Evolutionary conservation across 352 stramenopile species (phyloP).

Genomic region (Thalassiosira hispida): DNA sequence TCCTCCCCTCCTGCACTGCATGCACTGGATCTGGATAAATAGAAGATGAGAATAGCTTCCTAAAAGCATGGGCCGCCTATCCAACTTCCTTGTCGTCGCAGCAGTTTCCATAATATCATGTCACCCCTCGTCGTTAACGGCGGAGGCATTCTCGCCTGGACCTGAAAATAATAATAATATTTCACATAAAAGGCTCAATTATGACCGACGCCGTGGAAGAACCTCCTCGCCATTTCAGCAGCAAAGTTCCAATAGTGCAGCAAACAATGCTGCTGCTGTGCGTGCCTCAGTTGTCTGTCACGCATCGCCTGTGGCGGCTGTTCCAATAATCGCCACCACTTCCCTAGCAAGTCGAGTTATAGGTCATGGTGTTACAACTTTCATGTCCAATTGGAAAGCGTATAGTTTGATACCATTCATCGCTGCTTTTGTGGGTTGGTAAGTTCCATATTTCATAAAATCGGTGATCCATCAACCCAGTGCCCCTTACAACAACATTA

Average conservation of each 20-base stretch:
- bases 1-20: too few relatives aligned
- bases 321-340: slow-evolving; percentile 26
- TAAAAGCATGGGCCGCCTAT: slow-evolving; percentile 14
- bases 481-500: background rate
- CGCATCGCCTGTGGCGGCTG: background rate
- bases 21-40: too few relatives aligned
- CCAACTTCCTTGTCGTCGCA: background rate
- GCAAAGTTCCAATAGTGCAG: background rate
- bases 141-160: slow-evolving; percentile 9
- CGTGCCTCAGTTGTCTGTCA: background rate
- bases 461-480: background rate
- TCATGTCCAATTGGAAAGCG: slow-evolving; percentile 58
- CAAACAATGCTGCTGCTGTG: background rate
- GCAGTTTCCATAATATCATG: background rate
- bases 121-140: background rate
- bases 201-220: background rate
- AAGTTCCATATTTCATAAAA: background rate
- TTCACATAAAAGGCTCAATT: background rate
- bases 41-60: too few relatives aligned
- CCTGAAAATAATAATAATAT: slow-evolving; percentile 1
- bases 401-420: slow-evolving; percentile 57
- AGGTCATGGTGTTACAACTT: slow-evolving; percentile 41
- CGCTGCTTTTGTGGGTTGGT: slow-evolving; percentile 71
- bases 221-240: background rate
- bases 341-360: slow-evolving; percentile 28